Conservation (phyloP, 2,329 filamentous ascomycete species). For the Phaeosphaeriaceae sp. region DNA sequence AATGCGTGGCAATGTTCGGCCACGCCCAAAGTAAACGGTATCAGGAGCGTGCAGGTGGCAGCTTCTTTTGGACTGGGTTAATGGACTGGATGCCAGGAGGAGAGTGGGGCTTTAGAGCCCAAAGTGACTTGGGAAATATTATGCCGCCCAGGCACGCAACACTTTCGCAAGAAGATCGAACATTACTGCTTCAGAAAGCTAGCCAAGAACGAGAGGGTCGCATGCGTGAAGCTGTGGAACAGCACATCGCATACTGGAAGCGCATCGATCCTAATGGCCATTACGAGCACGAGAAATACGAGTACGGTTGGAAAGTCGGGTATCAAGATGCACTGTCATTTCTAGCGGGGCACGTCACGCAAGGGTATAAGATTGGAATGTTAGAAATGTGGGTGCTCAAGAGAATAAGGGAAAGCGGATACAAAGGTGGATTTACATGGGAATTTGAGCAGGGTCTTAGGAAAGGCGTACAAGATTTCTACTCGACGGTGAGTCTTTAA, state of each 20-base stretch:
- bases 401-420: constrained; percentile 59
- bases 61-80: constrained; percentile 66
- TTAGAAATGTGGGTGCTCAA: constrained; percentile 65
- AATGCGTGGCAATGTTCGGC: constrained; percentile 56
- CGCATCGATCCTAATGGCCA: constrained; percentile 50
- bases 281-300: constrained; percentile 62
- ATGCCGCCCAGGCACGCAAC: constrained; percentile 44
- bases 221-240: constrained; percentile 44
- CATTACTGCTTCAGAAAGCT: constrained; percentile 47
- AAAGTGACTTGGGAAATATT: constrained; percentile 54
- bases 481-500: constrained; percentile 21
- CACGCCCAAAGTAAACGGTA: constrained; percentile 57
- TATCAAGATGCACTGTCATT: constrained; percentile 62
- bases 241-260: constrained; percentile 61
- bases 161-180: constrained; percentile 18
- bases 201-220: constrained; percentile 47
- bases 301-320: constrained; percentile 62
- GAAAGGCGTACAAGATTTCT: constrained; percentile 54
- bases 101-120: constrained; percentile 65
- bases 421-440: constrained; percentile 57
- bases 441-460: constrained; percentile 59
- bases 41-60: constrained; percentile 58
- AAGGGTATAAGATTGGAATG: constrained; percentile 61
- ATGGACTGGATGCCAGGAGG: constrained; percentile 69
- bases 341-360: constrained; percentile 51